phyloP scores from a whole-genome alignment of 192 early-diverging fungal genomes.

The Mortierella antarctica region DNA sequence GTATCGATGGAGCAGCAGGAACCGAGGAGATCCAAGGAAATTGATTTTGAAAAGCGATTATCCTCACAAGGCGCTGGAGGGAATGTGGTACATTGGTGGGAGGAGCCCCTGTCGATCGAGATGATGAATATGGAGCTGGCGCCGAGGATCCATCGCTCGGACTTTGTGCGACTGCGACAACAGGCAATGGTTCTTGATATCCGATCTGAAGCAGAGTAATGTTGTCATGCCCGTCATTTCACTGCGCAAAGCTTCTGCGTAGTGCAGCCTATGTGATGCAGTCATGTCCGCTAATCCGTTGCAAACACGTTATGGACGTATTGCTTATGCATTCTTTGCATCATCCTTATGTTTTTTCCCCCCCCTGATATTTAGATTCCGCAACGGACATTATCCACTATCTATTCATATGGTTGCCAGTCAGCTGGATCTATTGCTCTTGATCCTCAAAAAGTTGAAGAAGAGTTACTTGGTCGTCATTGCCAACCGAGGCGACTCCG shows the following conservation, averaged over 20 bases:
- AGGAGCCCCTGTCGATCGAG: slow-evolving; percentile 59
- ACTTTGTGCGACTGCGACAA: slow-evolving; percentile 57
- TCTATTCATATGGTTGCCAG: slow-evolving; percentile 61
- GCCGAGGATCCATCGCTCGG: slow-evolving; percentile 63
- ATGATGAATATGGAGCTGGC: slow-evolving; percentile 62
- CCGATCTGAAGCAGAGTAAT: slow-evolving; percentile 64
- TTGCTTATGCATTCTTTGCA: neutral
- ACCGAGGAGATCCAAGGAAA: slow-evolving; percentile 14
- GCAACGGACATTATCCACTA: slow-evolving; percentile 63
- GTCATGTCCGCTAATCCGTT: neutral
- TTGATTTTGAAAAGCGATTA: slow-evolving; percentile 16
- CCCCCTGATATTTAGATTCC: slow-evolving; percentile 49
- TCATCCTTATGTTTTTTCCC: neutral
- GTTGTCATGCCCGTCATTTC: neutral
- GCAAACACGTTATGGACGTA: neutral
- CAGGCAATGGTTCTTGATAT: slow-evolving; percentile 68
- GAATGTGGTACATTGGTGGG: slow-evolving; percentile 56
- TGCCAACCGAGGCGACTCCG: slow-evolving; percentile 53
- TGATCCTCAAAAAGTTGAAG: slow-evolving; percentile 59
- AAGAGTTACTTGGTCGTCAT: slow-evolving; percentile 67
- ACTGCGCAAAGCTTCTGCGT: too few relatives aligned
- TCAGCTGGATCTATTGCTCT: slow-evolving; percentile 55
- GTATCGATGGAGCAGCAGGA: slow-evolving; percentile 12
- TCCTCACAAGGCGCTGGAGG: slow-evolving; percentile 8
- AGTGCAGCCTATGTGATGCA: neutral